Base-by-base conservation (phyloP, 257 asterid genomes). In the Solanum stenotomum region DNA sequence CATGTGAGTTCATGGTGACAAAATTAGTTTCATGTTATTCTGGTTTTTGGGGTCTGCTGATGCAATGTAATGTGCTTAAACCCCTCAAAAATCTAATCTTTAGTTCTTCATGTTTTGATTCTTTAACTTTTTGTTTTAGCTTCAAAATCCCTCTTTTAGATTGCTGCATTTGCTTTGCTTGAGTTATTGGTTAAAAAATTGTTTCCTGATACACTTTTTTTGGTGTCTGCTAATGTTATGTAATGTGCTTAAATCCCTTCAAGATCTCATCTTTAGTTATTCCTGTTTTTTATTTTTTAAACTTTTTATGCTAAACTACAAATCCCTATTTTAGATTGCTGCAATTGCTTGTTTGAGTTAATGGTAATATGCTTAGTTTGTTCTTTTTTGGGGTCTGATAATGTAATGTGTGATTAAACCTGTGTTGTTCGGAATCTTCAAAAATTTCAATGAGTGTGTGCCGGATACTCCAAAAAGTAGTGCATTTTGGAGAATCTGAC, bases 221-320 rank as follows among this genome's bases (percentile, higher is more conserved):
- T 33, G 29, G 81, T 13, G 46, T 74, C 29, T 34, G 42, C 31
- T 37, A 76, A 75, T 35, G 59, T 3, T 31, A 59, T n/a, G 29
- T 84, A 33, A 22, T 76, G 56, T 13, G 23, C 35, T 77, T 77
- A 77, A 77, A 76, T 31, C 59, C 85, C 70, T 90, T 61, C 89
- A 92, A 93, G 97, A 93, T 94, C 95, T 89, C 90, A 85, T 52
- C 85, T 91, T 87, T 91, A 84, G n/a, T 85, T 71, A 31, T 72
- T 86, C 81, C 78, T 42, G 9, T 74, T 82, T 82, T 82, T 67
- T 8, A 6, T 81, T 82, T 27, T 56, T 23, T n/a, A 2, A 84
- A 76, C 40, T 34, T 74, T 74, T 20, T 23, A 63, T 63, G 71
- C 0, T 34, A 4, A 74, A 23, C 81, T 74, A 34, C 5, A 10